A percentile compares a stretch with the other conserved stretches of the same genome.
Conservation (phyloP, 2,329 filamentous ascomycete species). For the Kalmusia sp. region DNA sequence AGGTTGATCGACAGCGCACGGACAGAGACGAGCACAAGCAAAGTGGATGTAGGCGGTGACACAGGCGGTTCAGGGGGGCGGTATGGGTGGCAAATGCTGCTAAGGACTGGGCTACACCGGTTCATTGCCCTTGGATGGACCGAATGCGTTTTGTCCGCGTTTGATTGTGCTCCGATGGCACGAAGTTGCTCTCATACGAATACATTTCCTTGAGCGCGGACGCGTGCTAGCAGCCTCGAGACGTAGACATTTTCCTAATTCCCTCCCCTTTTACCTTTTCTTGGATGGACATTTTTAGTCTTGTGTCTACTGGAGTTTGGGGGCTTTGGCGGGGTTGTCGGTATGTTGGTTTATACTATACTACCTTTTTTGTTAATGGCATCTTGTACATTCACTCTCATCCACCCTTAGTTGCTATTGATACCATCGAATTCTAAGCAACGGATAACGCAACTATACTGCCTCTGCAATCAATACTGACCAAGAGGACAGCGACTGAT, state of each 20-base stretch:
- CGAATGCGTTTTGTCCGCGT: background rate
- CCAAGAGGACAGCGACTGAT: too few species aligned
- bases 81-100: slow-evolving; percentile 49
- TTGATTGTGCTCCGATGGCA: background rate
- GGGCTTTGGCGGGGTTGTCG: background rate
- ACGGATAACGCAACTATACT: too few species aligned
- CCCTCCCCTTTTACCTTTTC: background rate
- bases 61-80: slow-evolving; percentile 30
- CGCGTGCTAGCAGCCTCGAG: too few species aligned
- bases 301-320: slow-evolving; percentile 2
- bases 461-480: too few species aligned
- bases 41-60: slow-evolving; percentile 43
- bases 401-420: too few species aligned
- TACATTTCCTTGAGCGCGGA: too few species aligned
- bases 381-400: slow-evolving; percentile 11
- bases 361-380: slow-evolving; percentile 12
- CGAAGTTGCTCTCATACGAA: too few species aligned
- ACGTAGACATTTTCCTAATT: background rate
- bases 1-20: slow-evolving; percentile 91
- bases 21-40: slow-evolving; percentile 60
- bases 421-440: too few species aligned
- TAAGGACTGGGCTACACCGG: too few species aligned
- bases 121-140: too few species aligned
- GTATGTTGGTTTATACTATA: slow-evolving; percentile 5
- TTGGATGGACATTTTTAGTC: slow-evolving; percentile 1